A percentile compares a stretch with the other conserved stretches of the same genome.
Evolutionary conservation across 768 basidiomycete species (phyloP).

Genomic region (Mycena galopus): DNA sequence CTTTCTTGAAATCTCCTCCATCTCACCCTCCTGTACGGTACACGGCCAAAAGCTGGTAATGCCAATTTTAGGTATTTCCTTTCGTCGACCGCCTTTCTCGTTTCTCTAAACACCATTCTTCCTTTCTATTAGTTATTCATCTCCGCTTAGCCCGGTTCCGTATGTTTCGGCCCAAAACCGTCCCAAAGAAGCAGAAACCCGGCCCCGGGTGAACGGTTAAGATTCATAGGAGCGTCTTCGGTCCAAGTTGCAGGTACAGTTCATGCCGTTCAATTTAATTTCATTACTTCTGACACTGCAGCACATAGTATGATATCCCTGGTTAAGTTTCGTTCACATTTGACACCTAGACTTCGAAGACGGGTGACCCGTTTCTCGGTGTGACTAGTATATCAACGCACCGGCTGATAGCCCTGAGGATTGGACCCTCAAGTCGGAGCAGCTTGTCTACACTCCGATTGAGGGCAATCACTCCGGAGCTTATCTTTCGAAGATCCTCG

Average conservation of each 20-base stretch:
- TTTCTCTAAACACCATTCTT: no score
- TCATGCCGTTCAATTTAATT: background rate
- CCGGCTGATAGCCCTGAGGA: slow-evolving; percentile 1
- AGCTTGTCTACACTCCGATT: slow-evolving; percentile 24
- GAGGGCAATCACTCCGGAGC: slow-evolving; percentile 33
- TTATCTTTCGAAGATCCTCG: slow-evolving; percentile 36
- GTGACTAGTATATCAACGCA: slow-evolving; percentile 36
- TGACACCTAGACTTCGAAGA: slow-evolving; percentile 34
- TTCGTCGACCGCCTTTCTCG: no score
- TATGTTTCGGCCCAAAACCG: no score
- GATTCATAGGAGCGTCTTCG: background rate
- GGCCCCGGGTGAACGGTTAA: no score
- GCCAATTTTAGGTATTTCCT: no score
- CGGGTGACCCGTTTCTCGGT: slow-evolving; percentile 35
- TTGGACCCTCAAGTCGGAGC: slow-evolving; percentile 29
- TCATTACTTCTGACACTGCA: background rate
- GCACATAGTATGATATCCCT: background rate
- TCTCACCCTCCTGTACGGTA: no score
- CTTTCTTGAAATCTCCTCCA: no score
- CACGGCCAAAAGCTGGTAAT: no score
- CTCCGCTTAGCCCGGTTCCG: no score
- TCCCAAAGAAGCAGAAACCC: no score
- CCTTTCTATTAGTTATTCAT: no score
- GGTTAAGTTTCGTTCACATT: slow-evolving; percentile 35
- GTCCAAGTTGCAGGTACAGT: slow-evolving; percentile 4